Evolutionary conservation across 2,329 filamentous ascomycete genomes (phyloP), one percentile per base, ranked within the genome.

Genomic region (Bipolaris oryzae): DNA sequence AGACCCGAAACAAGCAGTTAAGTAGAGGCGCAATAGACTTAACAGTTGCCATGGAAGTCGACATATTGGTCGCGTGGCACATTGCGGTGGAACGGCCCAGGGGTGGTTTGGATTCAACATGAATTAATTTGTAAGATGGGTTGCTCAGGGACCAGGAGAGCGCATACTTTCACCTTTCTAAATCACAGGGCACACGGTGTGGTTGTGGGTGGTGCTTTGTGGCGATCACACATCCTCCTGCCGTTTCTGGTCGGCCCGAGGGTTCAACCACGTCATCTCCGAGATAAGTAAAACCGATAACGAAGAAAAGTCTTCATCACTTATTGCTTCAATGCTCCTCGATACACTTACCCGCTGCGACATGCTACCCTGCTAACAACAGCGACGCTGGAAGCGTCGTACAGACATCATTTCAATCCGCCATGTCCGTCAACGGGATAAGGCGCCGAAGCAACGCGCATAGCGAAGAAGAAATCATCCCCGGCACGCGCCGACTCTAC

Each of bases 341-440:
- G 25, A 34, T 33, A 45, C 16, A 44, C 20, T 20, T 15, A 9
- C n/a, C 16, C 20, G 6, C 42, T 45, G 42, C 25, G 42, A 45
- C 42, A 45, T 45, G 42, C 42, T 45, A 16, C 42, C 42, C 10
- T 45, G 42, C 42, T 45, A 34, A 45, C 9, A 45, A 44, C 28
- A 33, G 25, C 42, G 42, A 45, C 42, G 42, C 42, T 45, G 28
- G 16, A 45, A 45, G 42, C 42, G 42, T 45, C 42, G 28, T 10
- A 33, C 42, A 25, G 9, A 13, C 28, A 45, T 45, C 6, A 7
- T 33, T 16, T 20, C 15, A 15, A n/a, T 10, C n/a, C n/a, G 7
- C 20, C 42, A 45, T 45, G 42, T 20, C 42, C 7, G 10, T 10
- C 7, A 20, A 20, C 42, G 9, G 25, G 25, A 33, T 33, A 28